Base-by-base conservation (phyloP, 306 rosid species). In the Ormosia semicastrata region DNA sequence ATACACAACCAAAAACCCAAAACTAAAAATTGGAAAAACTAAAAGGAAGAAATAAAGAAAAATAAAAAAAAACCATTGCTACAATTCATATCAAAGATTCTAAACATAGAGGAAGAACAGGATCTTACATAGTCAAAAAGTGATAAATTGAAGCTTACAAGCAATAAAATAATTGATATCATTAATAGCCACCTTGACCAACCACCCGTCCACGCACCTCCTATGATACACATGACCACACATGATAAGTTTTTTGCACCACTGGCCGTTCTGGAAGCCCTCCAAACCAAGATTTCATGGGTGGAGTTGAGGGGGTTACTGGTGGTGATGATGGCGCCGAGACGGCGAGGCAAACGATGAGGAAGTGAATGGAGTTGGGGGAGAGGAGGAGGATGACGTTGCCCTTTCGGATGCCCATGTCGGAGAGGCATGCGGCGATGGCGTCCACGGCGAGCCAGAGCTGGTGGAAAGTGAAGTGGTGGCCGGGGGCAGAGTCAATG, bases 201-300 rank as follows among this genome's bases (percentile, higher is more conserved):
- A 54, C 93, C 96, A 91, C 53, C 83, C 33, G 76, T 89, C 96
- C 32, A 91, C 47, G 34, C 92, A 91, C 29, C 78, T 84, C 66
- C 83, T 58, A 18, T 91, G 93, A 37, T 88, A 89, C 47, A 88
- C 71, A 73, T 91, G 93, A 46, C 88, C 85, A 32, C 93, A 91
- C 6, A 53, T 87, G 2, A 40, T 36, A 30, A 91, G 92, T 64
- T 70, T 83, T 18, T 92, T 70, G 70, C 92, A 89, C 89, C 93
- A 86, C 69, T 89, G 92, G 33, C 82, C 89, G 10, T 81, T 85
- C 36, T 83, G 68, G 18, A 88, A 85, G 6, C 76, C 79, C 30
- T 89, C 95, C 30, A 91, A 73, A 78, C 93, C 89, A 52, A 91
- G n/a, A n/a, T n/a, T n/a, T n/a, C n/a, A n/a, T n/a, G n/a, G n/a